Evolutionary conservation across 148 eudicot genomes (phyloP), one percentile per base, ranked within the genome.

Genomic region (Rhododendron mucronatum): DNA sequence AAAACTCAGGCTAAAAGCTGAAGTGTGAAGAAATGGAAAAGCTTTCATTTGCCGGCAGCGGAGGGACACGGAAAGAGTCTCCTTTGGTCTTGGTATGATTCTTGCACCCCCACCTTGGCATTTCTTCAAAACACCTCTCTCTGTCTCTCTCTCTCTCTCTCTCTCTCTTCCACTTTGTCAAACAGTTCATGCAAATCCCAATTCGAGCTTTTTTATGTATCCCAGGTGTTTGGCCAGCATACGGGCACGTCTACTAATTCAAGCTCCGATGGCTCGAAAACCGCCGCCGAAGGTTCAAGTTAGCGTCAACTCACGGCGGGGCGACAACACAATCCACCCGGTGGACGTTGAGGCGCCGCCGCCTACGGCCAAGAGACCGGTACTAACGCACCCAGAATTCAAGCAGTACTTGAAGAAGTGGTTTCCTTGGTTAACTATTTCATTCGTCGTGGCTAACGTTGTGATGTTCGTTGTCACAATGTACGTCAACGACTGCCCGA

Each of bases 401-500:
- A 13, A 41, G 45, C 45, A 41, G 45, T 0, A 41, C 7, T 41
- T 3, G 16, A 92, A 86, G 89, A 93, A 86, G 30, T 93, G 96
- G 95, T 63, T 89, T 44, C 85, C 97, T 0, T 94, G 99, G 99
- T 39, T 96, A 71, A 90, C 94, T 8, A 95, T 95, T 39, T 21
- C 51, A 1, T 90, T 96, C 57, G 94, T 93, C 0, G 80, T 94
- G 21, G 98, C 93, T 0, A 95, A 96, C 84, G 76, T 88, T 1
- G 88, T 90, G 14, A 82, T 92, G 93, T 90, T 96, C 76, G 23
- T 88, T 0, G 85, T 94, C 39, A 92, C 95, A 67, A 96, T 96
- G 99, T 95, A 90, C 83, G 95, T 96, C 30, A 95, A 96, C 30
- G 75, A 96, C 76, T 96, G 99, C 51, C 97, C 98, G 50, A 90